phyloP scores from a whole-genome alignment of 495 filamentous ascomycete genomes.

The Penicillium angulare region DNA sequence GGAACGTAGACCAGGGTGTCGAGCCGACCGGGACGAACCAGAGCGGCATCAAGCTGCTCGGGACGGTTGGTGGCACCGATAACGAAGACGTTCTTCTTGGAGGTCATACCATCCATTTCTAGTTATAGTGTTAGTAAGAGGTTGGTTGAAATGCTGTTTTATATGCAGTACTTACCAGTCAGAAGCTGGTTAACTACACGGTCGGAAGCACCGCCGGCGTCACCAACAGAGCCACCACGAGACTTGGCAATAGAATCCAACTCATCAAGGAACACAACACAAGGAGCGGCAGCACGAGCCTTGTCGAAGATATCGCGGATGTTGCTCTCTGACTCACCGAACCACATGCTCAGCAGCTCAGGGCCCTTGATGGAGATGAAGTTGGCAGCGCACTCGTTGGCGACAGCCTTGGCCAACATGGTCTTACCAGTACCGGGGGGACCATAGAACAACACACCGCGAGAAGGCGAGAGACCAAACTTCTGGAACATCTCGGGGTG shows the following conservation, averaged over 20 bases:
- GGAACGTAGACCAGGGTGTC: constrained; percentile 98
- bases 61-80: constrained; percentile 98
- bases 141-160: too few relatives aligned
- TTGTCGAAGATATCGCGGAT: constrained; percentile 99
- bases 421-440: constrained; percentile 99
- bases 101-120: constrained; percentile 99
- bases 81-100: constrained; percentile 99
- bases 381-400: constrained; percentile 98
- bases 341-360: constrained; percentile 99
- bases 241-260: constrained; percentile 99
- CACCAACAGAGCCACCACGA: constrained; percentile 93
- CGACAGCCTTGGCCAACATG: constrained; percentile 96
- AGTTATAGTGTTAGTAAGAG: constrained; percentile 42
- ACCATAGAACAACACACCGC: constrained; percentile 97
- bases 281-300: constrained; percentile 95
- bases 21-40: constrained; percentile 97
- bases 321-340: constrained; percentile 99
- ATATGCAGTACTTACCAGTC: constrained; percentile 81
- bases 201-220: constrained; percentile 97
- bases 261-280: constrained; percentile 98
- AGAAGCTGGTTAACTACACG: constrained; percentile 99
- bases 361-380: constrained; percentile 99
- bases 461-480: constrained; percentile 96
- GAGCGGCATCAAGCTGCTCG: constrained; percentile 94
- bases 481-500: constrained; percentile 99